These are phyloP conservation scores for Tetrastigma voinierianum DNA, from an alignment of 164 flowering plant species.

Conservation along the genomic window DNA sequence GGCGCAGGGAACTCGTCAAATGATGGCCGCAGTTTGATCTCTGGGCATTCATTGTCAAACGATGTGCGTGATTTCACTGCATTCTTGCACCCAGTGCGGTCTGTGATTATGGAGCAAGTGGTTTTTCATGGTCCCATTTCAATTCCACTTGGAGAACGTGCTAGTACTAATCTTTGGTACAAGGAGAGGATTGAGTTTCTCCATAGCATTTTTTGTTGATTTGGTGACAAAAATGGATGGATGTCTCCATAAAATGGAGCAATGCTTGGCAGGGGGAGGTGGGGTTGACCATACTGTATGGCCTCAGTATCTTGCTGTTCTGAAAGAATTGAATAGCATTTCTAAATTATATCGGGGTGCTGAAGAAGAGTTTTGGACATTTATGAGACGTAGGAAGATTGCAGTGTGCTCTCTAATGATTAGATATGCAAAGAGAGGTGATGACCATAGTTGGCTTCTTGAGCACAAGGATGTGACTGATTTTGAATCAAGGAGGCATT, in stretches of 20 bases:
- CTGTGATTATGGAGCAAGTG: slow-evolving; percentile 33
- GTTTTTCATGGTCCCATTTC: slow-evolving; percentile 27
- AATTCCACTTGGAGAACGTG: slow-evolving; percentile 22
- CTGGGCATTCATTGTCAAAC: background rate
- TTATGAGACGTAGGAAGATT: slow-evolving; percentile 45
- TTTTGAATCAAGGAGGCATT: slow-evolving; percentile 76
- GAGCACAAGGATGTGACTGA: slow-evolving; percentile 64
- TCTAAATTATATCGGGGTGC: slow-evolving; percentile 56
- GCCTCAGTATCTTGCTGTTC: slow-evolving; percentile 54
- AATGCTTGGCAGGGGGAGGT: slow-evolving; percentile 25
- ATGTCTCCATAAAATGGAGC: slow-evolving; percentile 50
- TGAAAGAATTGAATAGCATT: slow-evolving; percentile 58
- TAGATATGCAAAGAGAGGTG: slow-evolving; percentile 44
- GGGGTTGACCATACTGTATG: slow-evolving; percentile 26
- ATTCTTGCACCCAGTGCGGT: slow-evolving; percentile 46
- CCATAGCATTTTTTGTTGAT: slow-evolving; percentile 36
- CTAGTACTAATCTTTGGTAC: slow-evolving; percentile 11
- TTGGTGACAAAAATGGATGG: slow-evolving; percentile 43
- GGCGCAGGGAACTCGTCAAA: slow-evolving; percentile 8
- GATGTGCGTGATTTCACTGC: slow-evolving; percentile 59
- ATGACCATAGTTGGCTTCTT: slow-evolving; percentile 79
- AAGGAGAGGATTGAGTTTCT: slow-evolving; percentile 44
- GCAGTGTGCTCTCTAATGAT: slow-evolving; percentile 47
- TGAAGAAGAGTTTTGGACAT: slow-evolving; percentile 39
- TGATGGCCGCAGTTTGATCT: no score